Base-by-base conservation (phyloP, 306 rosid genomes). In the Leucaena leucocephala region DNA sequence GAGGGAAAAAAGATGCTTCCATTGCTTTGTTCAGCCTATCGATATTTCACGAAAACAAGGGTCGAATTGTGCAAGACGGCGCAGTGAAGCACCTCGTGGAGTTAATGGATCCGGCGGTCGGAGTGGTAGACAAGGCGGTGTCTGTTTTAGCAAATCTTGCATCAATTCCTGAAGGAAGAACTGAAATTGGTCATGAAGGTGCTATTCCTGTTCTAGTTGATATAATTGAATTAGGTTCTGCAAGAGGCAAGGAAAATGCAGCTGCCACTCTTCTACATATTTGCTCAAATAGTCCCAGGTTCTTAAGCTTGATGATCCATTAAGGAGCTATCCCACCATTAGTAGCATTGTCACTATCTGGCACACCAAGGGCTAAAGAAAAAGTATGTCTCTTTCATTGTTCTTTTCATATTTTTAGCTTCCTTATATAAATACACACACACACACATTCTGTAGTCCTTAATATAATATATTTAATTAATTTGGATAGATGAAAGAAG, bases 241-340 rank as follows among this genome's bases (percentile, higher is more conserved):
- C 86, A 0, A 87, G 95, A 85, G 98, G 97, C 71, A 91, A 90
- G 86, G 98, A 91, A 85, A 93, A 91, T 16, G 98, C 98, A 46
- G 93, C 97, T 2, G 95, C 95, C 8, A 93, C 98, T 54, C 88
- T 96, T 54, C 83, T 91, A 33, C 97, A 88, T 84, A 90, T 96
- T 72, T 93, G 98, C 82, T 84, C 80, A 73, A 82, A 82, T 54
- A 89, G 89, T 68, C 61, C 33, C 67, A 80, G 86, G 72, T 91
- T 78, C 82, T 87, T 91, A 81, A 90, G 86, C 75, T 48, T 46
- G 85, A 94, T 93, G 76, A 91, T 95, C 72, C 97, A 90, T 64
- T 97, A 93, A 81, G 98, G 99, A 71, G 96, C 95, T 39, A 94
- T 93, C 75, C 99, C 99, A 0, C 98, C 98, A 14, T 87, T 95